Evolutionary conservation across 108 stramenopile genomes (phyloP), one percentile per base, ranked within the genome.

Genomic region (Cyclotella choctawhatcheeana): DNA sequence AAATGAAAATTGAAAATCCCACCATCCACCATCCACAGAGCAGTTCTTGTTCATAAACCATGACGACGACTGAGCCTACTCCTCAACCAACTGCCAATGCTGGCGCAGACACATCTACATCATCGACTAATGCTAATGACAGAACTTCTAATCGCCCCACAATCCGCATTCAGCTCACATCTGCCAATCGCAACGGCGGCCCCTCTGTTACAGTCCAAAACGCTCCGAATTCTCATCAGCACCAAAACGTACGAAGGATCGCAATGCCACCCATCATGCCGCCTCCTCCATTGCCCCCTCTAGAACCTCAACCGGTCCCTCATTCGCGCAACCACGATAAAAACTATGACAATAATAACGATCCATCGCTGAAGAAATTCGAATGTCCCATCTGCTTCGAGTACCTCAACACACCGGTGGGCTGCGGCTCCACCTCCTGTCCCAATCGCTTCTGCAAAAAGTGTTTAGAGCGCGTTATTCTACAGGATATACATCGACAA

Each of bases 361-460:
- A 37, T 7, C 26, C 24, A 27, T 31, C 58, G 16, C 12, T 65
- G 44, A 73, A 73, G 25, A 69, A 69, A 37, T 81, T 69, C 37
- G 79, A 81, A 54, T 81, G 79, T 44, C 67, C 79, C 67, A 68
- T 81, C 37, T 81, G 79, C 61, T 74, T 64, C 37, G 82, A 82
- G 37, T 68, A 69, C 51, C 78, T 82, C 71, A 65, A 61, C 18
- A 14, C n/a, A 24, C 82, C 82, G 0, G 77, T 79, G 14, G 77
- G 82, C 45, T 82, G 82, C 47, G 82, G 82, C n/a, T 40, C 37
- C 6, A 8, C 37, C 37, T 55, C 73, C 3, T 82, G 82, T 72
- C 44, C 58, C 43, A 22, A 30, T 5, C 72, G 82, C 5, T 79
- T 82, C 67, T 82, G 82, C 43, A 50, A 33, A 4, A 12, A 44